phyloP scores from a whole-genome alignment of 768 basidiomycete species.

The Podaxis sp. region DNA sequence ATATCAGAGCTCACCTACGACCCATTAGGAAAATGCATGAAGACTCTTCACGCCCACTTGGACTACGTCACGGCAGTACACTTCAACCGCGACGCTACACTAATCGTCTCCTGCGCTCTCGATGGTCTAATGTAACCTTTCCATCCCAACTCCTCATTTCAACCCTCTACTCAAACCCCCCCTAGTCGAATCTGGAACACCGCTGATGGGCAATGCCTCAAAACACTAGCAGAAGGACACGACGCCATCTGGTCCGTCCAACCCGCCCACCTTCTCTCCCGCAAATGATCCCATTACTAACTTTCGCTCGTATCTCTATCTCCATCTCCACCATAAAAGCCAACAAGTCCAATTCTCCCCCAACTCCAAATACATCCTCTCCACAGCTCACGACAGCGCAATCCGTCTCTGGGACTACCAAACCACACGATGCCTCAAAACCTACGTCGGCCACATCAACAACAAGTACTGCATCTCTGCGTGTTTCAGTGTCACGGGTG shows the following conservation, averaged over 20 bases:
- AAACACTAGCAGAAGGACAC: constrained; percentile 89
- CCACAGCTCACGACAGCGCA: constrained; percentile 88
- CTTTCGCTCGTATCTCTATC: neutral
- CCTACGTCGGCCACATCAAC: constrained; percentile 81
- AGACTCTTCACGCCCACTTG: constrained; percentile 86
- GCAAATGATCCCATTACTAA: neutral
- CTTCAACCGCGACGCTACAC: constrained; percentile 87
- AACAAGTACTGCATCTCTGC: constrained; percentile 80
- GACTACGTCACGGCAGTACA: constrained; percentile 95
- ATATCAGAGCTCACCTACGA: neutral
- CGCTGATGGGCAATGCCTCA: constrained; percentile 88
- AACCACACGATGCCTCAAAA: constrained; percentile 85
- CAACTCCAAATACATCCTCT: constrained; percentile 91
- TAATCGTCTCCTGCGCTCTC: constrained; percentile 88
- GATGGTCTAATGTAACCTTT: constrained; percentile 87
- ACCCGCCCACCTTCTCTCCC: neutral
- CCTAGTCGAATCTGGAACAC: constrained; percentile 94
- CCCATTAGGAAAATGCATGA: constrained; percentile 69
- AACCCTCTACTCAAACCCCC: neutral
- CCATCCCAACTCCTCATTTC: neutral
- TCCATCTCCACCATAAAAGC: constrained; percentile 36
- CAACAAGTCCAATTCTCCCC: constrained; percentile 94
- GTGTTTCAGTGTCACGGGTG: constrained; percentile 80
- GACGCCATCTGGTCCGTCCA: constrained; percentile 70
- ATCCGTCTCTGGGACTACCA: constrained; percentile 97